These are phyloP conservation scores for Microsporum ferrugineum DNA, from an alignment of 2,329 filamentous ascomycete species.

Conservation along the genomic window DNA sequence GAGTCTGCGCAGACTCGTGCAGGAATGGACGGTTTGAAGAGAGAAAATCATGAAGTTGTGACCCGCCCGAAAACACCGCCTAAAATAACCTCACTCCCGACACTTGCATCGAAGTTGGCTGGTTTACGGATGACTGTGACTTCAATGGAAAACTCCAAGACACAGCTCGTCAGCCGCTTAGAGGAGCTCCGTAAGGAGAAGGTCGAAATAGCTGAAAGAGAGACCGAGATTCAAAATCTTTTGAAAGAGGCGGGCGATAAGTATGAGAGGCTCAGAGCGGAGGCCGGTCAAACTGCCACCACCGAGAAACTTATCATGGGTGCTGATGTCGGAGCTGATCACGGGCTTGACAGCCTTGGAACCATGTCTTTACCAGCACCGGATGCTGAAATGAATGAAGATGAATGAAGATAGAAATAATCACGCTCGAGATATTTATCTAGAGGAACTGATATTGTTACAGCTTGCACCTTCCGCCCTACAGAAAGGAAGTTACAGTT, in stretches of 20 bases:
- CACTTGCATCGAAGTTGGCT: constrained; percentile 55
- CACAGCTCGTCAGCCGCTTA: constrained; percentile 50
- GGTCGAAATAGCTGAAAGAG: constrained; percentile 53
- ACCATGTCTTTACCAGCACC: background rate
- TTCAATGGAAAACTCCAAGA: constrained; percentile 53
- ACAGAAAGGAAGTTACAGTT: background rate
- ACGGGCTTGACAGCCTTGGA: constrained; percentile 32
- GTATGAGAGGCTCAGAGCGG: constrained; percentile 48
- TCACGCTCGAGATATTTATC: background rate
- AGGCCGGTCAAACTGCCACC: constrained; percentile 25
- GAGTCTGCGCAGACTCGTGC: constrained; percentile 76
- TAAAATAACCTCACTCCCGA: constrained; percentile 66
- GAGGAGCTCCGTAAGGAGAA: constrained; percentile 58
- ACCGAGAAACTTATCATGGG: constrained; percentile 19
- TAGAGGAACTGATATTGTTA: background rate
- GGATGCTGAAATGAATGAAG: background rate
- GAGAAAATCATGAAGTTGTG: constrained; percentile 26
- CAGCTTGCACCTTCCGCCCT: background rate
- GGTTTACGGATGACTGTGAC: constrained; percentile 51
- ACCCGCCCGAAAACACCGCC: constrained; percentile 50
- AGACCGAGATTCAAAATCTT: constrained; percentile 68
- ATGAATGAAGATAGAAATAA: background rate
- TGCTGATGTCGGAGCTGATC: constrained; percentile 22
- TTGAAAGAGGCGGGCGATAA: constrained; percentile 69
- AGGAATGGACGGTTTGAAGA: constrained; percentile 62